A percentile compares a stretch with the other conserved stretches of the same genome.
phyloP scores from a whole-genome alignment of 1,284 basidiomycete genomes.

The Coniferiporia weirii region DNA sequence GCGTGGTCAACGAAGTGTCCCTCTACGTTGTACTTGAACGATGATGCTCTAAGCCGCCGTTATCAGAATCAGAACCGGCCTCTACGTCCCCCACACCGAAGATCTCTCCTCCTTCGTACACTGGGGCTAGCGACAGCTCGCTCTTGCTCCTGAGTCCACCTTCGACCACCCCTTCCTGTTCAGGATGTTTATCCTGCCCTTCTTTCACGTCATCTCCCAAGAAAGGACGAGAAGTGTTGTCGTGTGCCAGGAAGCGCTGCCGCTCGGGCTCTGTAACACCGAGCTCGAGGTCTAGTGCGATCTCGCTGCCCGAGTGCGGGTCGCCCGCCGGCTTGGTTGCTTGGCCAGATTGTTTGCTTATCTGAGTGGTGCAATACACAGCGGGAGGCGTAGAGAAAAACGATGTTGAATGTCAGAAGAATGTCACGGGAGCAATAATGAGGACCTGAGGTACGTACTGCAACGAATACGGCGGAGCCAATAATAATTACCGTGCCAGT shows the following conservation, averaged over 20 bases:
- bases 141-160: not conserved
- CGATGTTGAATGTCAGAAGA: not conserved
- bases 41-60: not conserved
- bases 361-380: not conserved
- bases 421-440: not conserved
- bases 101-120: not conserved
- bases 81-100: not conserved
- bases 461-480: constrained; percentile 54
- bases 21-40: not conserved
- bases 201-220: not conserved
- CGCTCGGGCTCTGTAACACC: constrained; percentile 5
- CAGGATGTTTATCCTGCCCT: not conserved
- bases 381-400: not conserved
- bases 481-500: constrained; percentile 56
- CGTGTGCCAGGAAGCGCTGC: constrained; percentile 2
- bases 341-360: constrained; percentile 5
- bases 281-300: constrained; percentile 6
- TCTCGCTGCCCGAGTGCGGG: not conserved
- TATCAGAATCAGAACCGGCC: not conserved
- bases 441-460: constrained; percentile 29
- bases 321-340: not conserved
- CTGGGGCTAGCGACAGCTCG: not conserved
- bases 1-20: no score
- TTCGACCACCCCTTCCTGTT: not conserved
- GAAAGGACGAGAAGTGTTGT: not conserved